Evolutionary conservation across 495 filamentous ascomycete genomes (phyloP), one percentile per base, ranked within the genome.

Genomic region (Aspergillus sclerotiicarbonarius): DNA sequence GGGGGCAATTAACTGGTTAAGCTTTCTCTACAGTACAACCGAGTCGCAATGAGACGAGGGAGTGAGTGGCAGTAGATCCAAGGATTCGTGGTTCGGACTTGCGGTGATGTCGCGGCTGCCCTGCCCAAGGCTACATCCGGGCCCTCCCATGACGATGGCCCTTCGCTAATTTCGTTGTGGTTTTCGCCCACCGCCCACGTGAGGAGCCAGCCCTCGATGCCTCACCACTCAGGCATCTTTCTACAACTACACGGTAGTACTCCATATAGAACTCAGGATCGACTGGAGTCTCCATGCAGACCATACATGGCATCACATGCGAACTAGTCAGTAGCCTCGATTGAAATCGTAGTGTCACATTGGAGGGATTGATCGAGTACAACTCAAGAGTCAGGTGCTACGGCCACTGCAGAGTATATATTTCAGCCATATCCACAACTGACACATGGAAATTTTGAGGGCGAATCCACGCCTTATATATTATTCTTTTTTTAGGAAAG

Each of bases 131-230:
- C 3, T 41, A 13, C 32, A 25, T 33, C n/a, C 29, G 16, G 15
- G 43, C 43, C 47, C n/a, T n/a, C n/a, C 25, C 30, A 53, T 53
- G 51, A 53, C 37, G 37, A 12, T n/a, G 12, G 51, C 53, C 20
- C 41, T 60, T 56, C 50, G 15, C 59, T 53, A 52, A 56, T 25
- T 39, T 44, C 8, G 25, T 47, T 50, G 47, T 50, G 16, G 19
- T 45, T 41, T 19, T 13, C 18, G 1, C 35, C 53, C 57, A 65
- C 63, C 63, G 63, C 63, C 60, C 63, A 65, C 63, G 51, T 65
- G 63, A 62, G 12, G 19, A 0, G 1, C 7, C 10, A 54, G 54
- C 59, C 54, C 59, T 62, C 20, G n/a, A 8, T 19, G n/a, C 20
- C n/a, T 18, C 6, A 45, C 6, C 15, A n/a, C n/a, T 7, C 41